Evolutionary conservation across 176 grass and related monocot species (phyloP).

Genomic region (Saccharum spontaneum): DNA sequence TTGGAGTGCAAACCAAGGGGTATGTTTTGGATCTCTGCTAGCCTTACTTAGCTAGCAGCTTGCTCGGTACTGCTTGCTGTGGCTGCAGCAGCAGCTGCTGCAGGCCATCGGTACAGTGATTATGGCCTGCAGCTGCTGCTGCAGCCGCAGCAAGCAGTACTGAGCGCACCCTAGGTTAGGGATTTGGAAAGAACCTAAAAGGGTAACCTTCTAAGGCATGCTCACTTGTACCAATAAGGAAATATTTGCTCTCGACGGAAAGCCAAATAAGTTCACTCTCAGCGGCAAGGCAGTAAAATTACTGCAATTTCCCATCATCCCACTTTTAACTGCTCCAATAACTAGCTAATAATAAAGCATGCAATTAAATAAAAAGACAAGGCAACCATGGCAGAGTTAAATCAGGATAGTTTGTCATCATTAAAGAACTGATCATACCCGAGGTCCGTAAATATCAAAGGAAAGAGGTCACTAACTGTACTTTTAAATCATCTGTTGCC

Average conservation of each 20-base stretch:
- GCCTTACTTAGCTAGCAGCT: neutral
- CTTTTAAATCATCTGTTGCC: neutral
- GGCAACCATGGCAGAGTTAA: neutral
- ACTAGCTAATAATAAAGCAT: neutral
- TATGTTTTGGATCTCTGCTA: neutral
- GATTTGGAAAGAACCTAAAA: neutral
- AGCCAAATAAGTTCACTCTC: neutral
- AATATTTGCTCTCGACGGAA: neutral
- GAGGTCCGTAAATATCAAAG: neutral
- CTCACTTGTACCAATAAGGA: neutral
- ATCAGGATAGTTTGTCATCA: neutral
- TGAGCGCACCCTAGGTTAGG: neutral
- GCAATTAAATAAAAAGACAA: neutral
- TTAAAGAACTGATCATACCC: neutral
- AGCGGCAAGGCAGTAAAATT: neutral
- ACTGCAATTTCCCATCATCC: conserved; percentile 4
- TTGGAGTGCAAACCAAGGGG: neutral
- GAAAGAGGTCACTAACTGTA: neutral
- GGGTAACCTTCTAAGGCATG: neutral
- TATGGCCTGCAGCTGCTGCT: too few relatives aligned
- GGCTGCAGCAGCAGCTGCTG: too few relatives aligned
- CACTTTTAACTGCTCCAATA: neutral
- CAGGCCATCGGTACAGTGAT: too few relatives aligned
- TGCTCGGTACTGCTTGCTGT: too few relatives aligned
- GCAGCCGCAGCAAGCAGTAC: too few relatives aligned